phyloP scores from a whole-genome alignment of 768 basidiomycete species.

The Postia placenta region DNA sequence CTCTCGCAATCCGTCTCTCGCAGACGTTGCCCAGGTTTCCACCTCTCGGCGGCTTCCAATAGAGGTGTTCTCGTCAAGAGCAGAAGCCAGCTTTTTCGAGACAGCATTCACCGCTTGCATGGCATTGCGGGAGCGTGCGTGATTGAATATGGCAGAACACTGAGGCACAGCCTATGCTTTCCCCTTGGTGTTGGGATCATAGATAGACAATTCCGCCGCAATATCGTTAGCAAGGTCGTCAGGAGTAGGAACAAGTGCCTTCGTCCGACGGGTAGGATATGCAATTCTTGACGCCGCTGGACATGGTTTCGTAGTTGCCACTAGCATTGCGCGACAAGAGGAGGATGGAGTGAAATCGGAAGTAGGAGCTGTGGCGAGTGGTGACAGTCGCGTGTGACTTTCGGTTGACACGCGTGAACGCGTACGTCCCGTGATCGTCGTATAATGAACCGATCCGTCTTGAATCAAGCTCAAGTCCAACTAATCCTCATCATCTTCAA shows the following conservation, averaged over 20 bases:
- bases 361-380: neutral
- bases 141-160: slow-evolving; percentile 11
- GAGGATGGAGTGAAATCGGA: neutral
- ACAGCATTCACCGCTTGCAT: slow-evolving; percentile 65
- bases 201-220: slow-evolving; percentile 19
- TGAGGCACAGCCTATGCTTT: slow-evolving; percentile 6
- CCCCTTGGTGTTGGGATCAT: slow-evolving; percentile 16
- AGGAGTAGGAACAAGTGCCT: slow-evolving; percentile 3
- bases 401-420: too few species aligned
- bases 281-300: neutral
- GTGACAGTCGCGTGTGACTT: neutral
- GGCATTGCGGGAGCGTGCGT: slow-evolving; percentile 34
- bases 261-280: neutral
- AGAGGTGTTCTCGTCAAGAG: slow-evolving; percentile 52
- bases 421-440: neutral
- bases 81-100: slow-evolving; percentile 50
- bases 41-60: slow-evolving; percentile 25
- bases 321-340: neutral
- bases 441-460: too few species aligned
- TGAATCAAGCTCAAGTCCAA: too few species aligned
- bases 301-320: neutral
- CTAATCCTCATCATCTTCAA: too few species aligned
- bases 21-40: slow-evolving; percentile 32
- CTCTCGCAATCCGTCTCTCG: slow-evolving; percentile 36
- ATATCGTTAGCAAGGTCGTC: slow-evolving; percentile 21